Conservation (phyloP, 164 flowering plant species). For the Stephania cephalantha region DNA sequence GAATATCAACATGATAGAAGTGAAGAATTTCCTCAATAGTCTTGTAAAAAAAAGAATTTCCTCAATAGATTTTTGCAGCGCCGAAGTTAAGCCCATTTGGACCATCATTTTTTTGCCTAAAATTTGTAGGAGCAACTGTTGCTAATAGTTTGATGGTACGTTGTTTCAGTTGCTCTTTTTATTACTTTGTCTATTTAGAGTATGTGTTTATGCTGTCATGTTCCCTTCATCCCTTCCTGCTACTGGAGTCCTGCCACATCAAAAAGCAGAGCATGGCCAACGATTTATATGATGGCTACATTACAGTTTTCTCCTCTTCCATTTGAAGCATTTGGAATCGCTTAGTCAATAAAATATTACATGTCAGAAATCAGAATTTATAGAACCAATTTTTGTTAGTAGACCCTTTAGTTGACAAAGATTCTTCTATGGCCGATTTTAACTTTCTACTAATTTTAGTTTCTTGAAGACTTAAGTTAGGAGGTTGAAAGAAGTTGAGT, state of each 20-base stretch:
- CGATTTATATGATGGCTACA: not conserved
- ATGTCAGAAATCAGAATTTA: not conserved
- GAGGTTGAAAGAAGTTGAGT: not conserved
- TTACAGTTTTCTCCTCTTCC: not conserved
- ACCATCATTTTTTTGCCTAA: too few species aligned
- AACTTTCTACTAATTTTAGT: not conserved
- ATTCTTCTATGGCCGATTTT: not conserved
- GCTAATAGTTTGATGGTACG: too few species aligned
- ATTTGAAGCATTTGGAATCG: not conserved
- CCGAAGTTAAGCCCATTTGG: too few species aligned
- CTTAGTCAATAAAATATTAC: not conserved
- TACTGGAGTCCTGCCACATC: not conserved
- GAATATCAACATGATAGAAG: too few species aligned
- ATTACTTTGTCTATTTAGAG: not conserved
- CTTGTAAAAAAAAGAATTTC: too few species aligned
- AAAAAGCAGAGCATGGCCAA: not conserved
- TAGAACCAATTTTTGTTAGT: too few species aligned
- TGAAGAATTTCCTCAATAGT: too few species aligned
- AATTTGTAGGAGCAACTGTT: too few species aligned
- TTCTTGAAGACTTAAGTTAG: not conserved
- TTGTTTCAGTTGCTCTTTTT: not conserved
- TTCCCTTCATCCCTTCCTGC: not conserved
- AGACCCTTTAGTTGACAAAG: too few species aligned
- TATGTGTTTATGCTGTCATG: not conserved
- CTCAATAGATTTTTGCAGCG: too few species aligned